These are phyloP conservation scores for Patellifolia procumbens DNA, from an alignment of 179 eudicot genomes.

Conservation along the genomic window DNA sequence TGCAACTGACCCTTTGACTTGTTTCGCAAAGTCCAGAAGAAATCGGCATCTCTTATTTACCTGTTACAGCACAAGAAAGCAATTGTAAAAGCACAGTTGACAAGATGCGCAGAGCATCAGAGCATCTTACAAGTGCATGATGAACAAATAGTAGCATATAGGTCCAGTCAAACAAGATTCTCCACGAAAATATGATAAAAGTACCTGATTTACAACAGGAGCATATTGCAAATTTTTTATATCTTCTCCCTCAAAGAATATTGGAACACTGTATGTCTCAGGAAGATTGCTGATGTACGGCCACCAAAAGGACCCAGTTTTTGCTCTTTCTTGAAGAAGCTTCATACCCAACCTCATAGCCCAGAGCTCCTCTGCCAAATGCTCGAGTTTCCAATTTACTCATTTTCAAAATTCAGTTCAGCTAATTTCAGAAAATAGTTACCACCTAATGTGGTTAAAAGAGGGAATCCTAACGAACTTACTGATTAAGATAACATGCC, in stretches of 20 bases:
- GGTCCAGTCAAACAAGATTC: background rate
- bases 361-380: constrained; percentile 99
- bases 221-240: constrained; percentile 86
- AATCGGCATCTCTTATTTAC: constrained; percentile 92
- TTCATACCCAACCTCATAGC: constrained; percentile 86
- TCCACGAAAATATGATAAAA: background rate
- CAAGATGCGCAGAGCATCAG: background rate
- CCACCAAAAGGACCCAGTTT: constrained; percentile 90
- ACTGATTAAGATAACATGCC: background rate
- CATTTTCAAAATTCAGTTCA: constrained; percentile 58
- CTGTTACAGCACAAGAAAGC: constrained; percentile 34
- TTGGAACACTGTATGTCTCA: constrained; percentile 81
- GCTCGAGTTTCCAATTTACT: constrained; percentile 76
- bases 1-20: constrained; percentile 52
- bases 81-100: background rate
- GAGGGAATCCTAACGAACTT: constrained; percentile 23
- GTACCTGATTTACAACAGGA: constrained; percentile 87
- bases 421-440: constrained; percentile 42
- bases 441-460: constrained; percentile 27
- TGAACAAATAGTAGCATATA: background rate
- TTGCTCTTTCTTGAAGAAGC: constrained; percentile 90
- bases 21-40: constrained; percentile 81
- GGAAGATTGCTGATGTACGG: constrained; percentile 97
- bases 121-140: background rate
- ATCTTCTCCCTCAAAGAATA: constrained; percentile 89